Evolutionary conservation across 331 rosid genomes (phyloP).

Genomic region (Dryas integrifolia): DNA sequence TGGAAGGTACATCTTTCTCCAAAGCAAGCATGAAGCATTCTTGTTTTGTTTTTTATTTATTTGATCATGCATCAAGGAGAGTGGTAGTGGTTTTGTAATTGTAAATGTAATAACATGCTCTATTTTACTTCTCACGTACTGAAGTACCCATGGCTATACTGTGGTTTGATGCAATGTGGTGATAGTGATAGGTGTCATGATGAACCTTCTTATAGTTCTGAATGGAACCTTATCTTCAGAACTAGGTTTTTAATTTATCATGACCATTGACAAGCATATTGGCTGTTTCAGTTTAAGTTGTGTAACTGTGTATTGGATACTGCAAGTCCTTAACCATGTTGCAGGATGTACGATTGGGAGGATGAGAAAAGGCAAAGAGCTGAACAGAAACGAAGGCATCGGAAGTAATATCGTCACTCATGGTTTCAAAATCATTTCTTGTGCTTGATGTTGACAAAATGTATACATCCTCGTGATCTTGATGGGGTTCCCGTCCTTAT

Average conservation of each 20-base stretch:
- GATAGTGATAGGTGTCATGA: neutral
- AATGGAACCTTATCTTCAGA: neutral
- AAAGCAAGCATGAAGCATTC: neutral
- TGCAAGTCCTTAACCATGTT: conserved; percentile 52
- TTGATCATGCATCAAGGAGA: neutral
- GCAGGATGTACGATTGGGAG: conserved; percentile 85
- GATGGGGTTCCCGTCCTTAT: neutral
- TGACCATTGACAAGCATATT: conserved; percentile 1
- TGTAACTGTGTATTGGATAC: conserved; percentile 7
- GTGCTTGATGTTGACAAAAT: conserved; percentile 1
- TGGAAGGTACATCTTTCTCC: neutral
- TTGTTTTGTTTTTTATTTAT: too few relatives aligned
- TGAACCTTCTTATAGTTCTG: neutral
- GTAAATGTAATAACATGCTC: neutral
- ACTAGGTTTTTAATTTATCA: neutral
- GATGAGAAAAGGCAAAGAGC: conserved; percentile 93
- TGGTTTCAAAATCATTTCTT: neutral
- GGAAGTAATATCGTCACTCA: conserved; percentile 43
- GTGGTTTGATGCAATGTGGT: neutral
- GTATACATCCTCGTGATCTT: neutral
- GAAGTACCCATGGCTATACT: neutral
- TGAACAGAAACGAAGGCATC: conserved; percentile 90
- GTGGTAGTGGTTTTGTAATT: too few relatives aligned
- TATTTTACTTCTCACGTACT: neutral
- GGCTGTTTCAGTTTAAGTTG: neutral